A percentile compares a stretch with the other conserved stretches of the same genome.
phyloP scores from a whole-genome alignment of 805 yeast species.

The Zygoascus biomembranicola region DNA sequence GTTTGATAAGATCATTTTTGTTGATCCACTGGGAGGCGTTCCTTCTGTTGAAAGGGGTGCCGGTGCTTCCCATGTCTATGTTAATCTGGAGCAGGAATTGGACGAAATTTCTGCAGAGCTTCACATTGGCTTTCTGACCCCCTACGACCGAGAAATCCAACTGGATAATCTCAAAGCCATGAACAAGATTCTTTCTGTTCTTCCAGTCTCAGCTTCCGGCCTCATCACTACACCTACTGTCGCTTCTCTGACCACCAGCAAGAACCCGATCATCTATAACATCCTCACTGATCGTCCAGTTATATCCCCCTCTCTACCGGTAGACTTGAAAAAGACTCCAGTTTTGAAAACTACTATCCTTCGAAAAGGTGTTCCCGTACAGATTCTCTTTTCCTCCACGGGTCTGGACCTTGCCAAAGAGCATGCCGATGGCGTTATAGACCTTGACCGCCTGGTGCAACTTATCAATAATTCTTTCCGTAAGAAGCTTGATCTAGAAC shows the following conservation, averaged over 20 bases:
- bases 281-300: slow-evolving; percentile 85
- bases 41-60: slow-evolving; percentile 72
- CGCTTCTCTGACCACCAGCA: slow-evolving; percentile 44
- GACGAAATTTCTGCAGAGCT: slow-evolving; percentile 57
- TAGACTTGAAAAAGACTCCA: slow-evolving; percentile 48
- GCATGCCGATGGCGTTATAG: slow-evolving; percentile 36
- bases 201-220: slow-evolving; percentile 63
- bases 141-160: slow-evolving; percentile 45
- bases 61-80: slow-evolving; percentile 72
- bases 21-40: slow-evolving; percentile 83
- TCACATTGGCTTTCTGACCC: slow-evolving; percentile 45
- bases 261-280: slow-evolving; percentile 86
- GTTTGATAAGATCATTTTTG: slow-evolving; percentile 72
- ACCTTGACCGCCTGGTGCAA: slow-evolving; percentile 46
- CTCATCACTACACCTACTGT: slow-evolving; percentile 77
- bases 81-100: slow-evolving; percentile 78
- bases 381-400: slow-evolving; percentile 28
- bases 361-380: slow-evolving; percentile 63
- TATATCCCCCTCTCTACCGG: slow-evolving; percentile 84
- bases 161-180: slow-evolving; percentile 58
- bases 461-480: slow-evolving; percentile 78
- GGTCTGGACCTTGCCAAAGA: slow-evolving; percentile 37
- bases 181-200: slow-evolving; percentile 43
- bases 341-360: slow-evolving; percentile 68
- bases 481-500: slow-evolving; percentile 52